Evolutionary conservation across 441 rosid species (phyloP), one percentile per base, ranked within the genome.

Genomic region (Arabidopsis lyrata): DNA sequence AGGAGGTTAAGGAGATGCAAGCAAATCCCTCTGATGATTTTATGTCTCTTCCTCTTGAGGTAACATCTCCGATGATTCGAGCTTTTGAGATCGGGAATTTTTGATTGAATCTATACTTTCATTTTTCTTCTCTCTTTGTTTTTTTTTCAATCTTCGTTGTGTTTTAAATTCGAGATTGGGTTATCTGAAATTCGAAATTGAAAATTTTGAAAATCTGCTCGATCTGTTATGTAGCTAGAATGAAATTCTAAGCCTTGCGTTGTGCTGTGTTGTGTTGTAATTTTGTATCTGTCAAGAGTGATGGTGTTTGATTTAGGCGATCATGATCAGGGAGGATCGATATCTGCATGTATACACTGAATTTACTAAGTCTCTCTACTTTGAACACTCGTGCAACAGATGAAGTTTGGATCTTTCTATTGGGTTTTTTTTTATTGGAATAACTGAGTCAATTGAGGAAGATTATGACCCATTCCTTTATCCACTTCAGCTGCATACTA

Each of bases 1-100:
- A 91, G 87, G 99, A 95, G 88, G 94, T 95, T 52, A 93, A 93
- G 79, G 99, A 95, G 90, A 93, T 91, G 98, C 98, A 93, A 76
- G 91, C 98, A 22, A 89, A 90, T 81, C 99, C 98, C 0, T 92
- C 98, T n/a, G 98, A 92, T 71, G 99, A 95, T 86, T 92, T 95
- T 82, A 90, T 83, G 93, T 92, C 97, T 84, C 90, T 95, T 34
- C 98, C 99, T 75, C 91, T 95, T 47, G 99, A 95, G 97, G 99
- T 95, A 65, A 14, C 59, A 45, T 34, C 39, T 15, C 6, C 20
- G 22, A 38, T 42, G 35, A 1, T 52, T 58, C 52, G 4, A 76
- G 36, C 54, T 76, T 55, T 32, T 38, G 32, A 54, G 66, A 55
- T 76, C 75, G 31, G 31, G 24, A 27, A 53, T 24, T 50, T 50